Base-by-base conservation (phyloP, 306 rosid genomes). In the Dryas drummondii region DNA sequence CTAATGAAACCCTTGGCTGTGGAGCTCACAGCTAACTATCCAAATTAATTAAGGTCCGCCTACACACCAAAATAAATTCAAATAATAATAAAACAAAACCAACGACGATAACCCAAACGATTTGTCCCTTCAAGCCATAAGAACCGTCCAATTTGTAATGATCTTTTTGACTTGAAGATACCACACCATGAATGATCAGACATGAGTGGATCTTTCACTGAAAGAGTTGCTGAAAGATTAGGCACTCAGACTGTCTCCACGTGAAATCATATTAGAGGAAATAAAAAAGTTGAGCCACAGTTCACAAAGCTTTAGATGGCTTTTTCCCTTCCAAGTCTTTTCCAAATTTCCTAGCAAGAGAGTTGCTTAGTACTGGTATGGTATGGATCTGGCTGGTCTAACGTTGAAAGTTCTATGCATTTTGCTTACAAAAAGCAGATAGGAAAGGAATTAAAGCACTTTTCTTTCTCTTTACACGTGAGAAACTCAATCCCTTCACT, bases 231-330 rank as follows among this genome's bases (percentile, higher is more conserved):
- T 40, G 59, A 66, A 74, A 63, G 66, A 75, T 64, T 51, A 73
- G 72, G 78, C 83, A 74, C 78, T 65, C 40, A 59, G 77, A 82
- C 63, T 82, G 83, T 74, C 75, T 57, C 75, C 82, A 55, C 80
- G 75, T 74, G 83, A 66, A 64, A 47, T n/a, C 22, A 52, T 27
- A 37, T 9, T 52, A 15, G 1, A 6, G 12, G 32, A 22, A 32
- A 32, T 1, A 32, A 13, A 45, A 66, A 66, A 45, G 53, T 19
- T 55, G 75, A 71, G n/a, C 40, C 41, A 41, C 47, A 5, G 19
- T 32, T 32, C 37, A 9, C 48, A 61, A 55, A 61, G 71, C 65
- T 62, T 22, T 48, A 13, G 56, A 27, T 5, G 22, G 22, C 7
- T 19, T 54, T 52, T 52, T 27, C 75, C 74, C 58, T 17, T 45